phyloP scores from a whole-genome alignment of 2,329 filamentous ascomycete species.

The Calonectria crousiana region DNA sequence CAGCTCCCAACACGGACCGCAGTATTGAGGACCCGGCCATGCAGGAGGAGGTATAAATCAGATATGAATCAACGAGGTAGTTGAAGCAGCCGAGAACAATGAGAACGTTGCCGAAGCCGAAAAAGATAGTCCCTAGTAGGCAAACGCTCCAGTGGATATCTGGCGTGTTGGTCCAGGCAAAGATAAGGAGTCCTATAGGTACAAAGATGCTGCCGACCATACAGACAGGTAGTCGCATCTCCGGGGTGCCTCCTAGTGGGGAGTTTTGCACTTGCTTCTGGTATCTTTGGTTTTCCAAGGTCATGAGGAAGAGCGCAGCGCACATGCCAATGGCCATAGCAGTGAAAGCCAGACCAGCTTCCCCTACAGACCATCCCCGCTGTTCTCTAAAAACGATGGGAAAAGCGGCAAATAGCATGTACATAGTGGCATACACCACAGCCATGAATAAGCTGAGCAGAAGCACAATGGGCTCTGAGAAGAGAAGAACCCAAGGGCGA shows the following conservation, averaged over 20 bases:
- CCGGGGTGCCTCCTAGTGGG: constrained; percentile 40
- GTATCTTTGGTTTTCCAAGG: neutral
- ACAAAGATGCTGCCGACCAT: constrained; percentile 71
- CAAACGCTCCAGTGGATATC: constrained; percentile 69
- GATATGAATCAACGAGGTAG: constrained; percentile 77
- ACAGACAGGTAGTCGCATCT: constrained; percentile 70
- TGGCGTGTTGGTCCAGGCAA: constrained; percentile 62
- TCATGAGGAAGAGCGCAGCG: neutral
- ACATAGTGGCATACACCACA: neutral
- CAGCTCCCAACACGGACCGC: constrained; percentile 30
- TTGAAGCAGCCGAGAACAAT: constrained; percentile 74
- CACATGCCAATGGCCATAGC: neutral
- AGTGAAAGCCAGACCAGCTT: neutral
- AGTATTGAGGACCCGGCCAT: constrained; percentile 66
- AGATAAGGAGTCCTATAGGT: constrained; percentile 73
- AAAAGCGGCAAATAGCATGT: neutral
- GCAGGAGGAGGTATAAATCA: constrained; percentile 81
- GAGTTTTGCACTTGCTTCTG: neutral
- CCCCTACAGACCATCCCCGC: neutral
- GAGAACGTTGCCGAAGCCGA: constrained; percentile 70
- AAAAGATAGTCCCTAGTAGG: constrained; percentile 55
- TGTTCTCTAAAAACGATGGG: neutral
- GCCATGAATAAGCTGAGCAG: neutral
- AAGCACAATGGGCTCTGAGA: neutral
- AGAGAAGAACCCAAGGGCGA: neutral